Conservation (phyloP, 148 eudicot genomes). For the Vaccinium darrowii region DNA sequence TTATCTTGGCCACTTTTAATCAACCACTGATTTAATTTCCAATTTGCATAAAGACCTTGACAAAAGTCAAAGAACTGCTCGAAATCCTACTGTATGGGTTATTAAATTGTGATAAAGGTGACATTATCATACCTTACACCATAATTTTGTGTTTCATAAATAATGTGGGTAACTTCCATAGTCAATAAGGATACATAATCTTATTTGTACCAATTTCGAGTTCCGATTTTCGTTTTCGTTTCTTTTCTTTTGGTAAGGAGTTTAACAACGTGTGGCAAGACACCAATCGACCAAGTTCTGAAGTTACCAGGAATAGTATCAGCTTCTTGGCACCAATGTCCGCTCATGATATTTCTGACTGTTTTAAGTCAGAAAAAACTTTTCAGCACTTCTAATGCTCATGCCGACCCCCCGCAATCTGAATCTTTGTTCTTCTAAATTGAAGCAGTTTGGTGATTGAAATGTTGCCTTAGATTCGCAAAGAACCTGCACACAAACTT, state of each 20-base stretch:
- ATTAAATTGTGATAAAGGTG: neutral
- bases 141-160: neutral
- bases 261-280: constrained; percentile 30
- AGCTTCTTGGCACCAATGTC: constrained; percentile 35
- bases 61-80: neutral
- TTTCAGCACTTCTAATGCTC: constrained; percentile 32
- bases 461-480: constrained; percentile 31
- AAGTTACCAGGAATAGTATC: constrained; percentile 41
- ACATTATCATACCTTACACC: neutral
- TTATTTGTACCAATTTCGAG: constrained; percentile 1
- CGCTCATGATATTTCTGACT: constrained; percentile 28
- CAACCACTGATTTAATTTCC: neutral
- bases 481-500: constrained; percentile 52
- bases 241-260: neutral
- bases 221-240: neutral
- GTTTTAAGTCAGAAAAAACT: constrained; percentile 24
- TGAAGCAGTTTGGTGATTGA: constrained; percentile 42
- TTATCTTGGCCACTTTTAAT: neutral
- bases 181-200: constrained; percentile 5
- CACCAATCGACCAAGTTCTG: constrained; percentile 47
- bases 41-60: neutral
- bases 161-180: neutral
- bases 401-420: constrained; percentile 38
- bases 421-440: constrained; percentile 46
- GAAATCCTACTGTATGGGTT: neutral